These are phyloP conservation scores for Conoideocrella luteorostrata DNA, from an alignment of 2,329 filamentous ascomycete genomes.

Conservation along the genomic window DNA sequence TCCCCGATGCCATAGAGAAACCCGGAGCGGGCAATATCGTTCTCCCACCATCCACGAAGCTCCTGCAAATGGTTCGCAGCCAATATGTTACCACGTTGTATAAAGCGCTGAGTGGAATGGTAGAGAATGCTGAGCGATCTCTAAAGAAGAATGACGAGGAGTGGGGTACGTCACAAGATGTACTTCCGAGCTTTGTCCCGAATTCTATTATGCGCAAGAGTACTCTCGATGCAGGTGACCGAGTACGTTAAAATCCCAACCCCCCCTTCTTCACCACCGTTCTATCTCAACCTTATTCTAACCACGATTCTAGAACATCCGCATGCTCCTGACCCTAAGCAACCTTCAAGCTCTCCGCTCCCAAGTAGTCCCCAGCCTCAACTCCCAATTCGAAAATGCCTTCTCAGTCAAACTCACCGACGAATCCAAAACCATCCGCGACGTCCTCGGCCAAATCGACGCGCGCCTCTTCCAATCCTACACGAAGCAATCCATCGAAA, in stretches of 20 bases:
- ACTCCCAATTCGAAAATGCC: conserved; percentile 84
- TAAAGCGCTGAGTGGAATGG: conserved; percentile 89
- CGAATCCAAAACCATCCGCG: conserved; percentile 84
- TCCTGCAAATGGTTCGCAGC: conserved; percentile 82
- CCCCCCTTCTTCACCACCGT: not conserved
- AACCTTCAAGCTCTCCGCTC: conserved; percentile 81
- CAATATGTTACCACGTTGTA: conserved; percentile 94
- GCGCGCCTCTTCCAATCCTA: conserved; percentile 87
- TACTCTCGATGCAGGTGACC: conserved; percentile 48
- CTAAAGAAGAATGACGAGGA: conserved; percentile 58
- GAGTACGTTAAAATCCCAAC: no score
- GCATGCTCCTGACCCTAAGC: conserved; percentile 88
- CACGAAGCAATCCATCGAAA: conserved; percentile 67
- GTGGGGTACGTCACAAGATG: conserved; percentile 46
- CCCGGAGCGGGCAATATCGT: conserved; percentile 71
- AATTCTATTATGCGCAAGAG: conserved; percentile 33
- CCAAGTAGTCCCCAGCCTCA: conserved; percentile 79
- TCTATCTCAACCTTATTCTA: no score
- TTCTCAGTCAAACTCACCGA: conserved; percentile 94
- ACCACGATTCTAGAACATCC: no score
- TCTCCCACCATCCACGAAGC: conserved; percentile 74
- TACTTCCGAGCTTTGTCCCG: conserved; percentile 25
- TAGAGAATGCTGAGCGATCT: conserved; percentile 85
- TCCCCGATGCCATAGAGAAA: conserved; percentile 76
- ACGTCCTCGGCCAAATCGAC: conserved; percentile 87